Evolutionary conservation across 2,329 filamentous ascomycete genomes (phyloP).

Genomic region (Fonsecaea pedrosoi): DNA sequence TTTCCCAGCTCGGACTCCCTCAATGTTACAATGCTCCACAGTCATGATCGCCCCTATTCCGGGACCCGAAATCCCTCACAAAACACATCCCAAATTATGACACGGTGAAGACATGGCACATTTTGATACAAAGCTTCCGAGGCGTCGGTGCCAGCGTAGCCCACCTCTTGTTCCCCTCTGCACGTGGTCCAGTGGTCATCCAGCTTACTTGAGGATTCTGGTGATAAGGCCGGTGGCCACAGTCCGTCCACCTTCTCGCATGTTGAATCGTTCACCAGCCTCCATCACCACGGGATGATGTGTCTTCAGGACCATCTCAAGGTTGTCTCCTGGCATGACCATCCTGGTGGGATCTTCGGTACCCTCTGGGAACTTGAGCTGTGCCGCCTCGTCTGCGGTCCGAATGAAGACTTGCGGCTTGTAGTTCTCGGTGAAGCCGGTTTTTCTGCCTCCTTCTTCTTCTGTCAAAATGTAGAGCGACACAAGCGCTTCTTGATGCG

Average conservation of each 20-base stretch:
- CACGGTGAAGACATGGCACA: slow-evolving; percentile 24
- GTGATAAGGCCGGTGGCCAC: slow-evolving; percentile 85
- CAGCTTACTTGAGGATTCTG: slow-evolving; percentile 64
- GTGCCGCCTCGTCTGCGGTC: slow-evolving; percentile 78
- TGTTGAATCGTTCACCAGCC: slow-evolving; percentile 93
- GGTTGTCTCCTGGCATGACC: slow-evolving; percentile 98
- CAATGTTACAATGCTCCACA: slow-evolving; percentile 22
- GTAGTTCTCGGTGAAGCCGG: slow-evolving; percentile 95
- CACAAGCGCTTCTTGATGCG: slow-evolving; percentile 88
- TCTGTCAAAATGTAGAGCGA: slow-evolving; percentile 98
- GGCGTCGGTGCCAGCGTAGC: slow-evolving; percentile 13
- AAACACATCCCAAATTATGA: slow-evolving; percentile 26
- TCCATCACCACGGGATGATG: slow-evolving; percentile 87
- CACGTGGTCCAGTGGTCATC: not conserved
- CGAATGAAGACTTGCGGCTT: slow-evolving; percentile 95
- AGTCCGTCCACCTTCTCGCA: slow-evolving; percentile 93
- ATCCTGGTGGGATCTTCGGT: slow-evolving; percentile 77
- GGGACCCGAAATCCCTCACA: slow-evolving; percentile 9
- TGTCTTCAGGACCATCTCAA: slow-evolving; percentile 92
- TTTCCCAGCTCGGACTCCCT: slow-evolving; percentile 22
- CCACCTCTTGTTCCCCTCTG: slow-evolving; percentile 3
- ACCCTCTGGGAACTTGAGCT: slow-evolving; percentile 85
- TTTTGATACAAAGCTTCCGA: slow-evolving; percentile 30
- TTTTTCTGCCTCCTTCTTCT: slow-evolving; percentile 97
- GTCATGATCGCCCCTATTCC: slow-evolving; percentile 18